Evolutionary conservation across 2,329 filamentous ascomycete genomes (phyloP), one percentile per base, ranked within the genome.

Genomic region (Colletotrichum musicola): DNA sequence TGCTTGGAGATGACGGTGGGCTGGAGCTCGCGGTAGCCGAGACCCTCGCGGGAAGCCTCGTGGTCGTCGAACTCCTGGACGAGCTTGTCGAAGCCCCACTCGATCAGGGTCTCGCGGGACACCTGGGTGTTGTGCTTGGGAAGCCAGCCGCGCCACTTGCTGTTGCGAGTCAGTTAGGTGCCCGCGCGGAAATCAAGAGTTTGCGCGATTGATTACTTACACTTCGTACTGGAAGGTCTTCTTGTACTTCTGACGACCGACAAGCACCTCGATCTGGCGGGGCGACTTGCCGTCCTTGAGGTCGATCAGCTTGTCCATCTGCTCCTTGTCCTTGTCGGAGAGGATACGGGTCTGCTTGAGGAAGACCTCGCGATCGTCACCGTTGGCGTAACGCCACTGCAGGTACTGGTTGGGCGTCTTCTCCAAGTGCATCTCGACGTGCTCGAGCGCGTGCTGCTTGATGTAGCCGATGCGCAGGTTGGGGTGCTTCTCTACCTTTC

Each of bases 321-420:
- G 96, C 49, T 86, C 90, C 76, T 92, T 90, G 77, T 99, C 96
- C 77, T 92, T 90, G 0, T 91, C 90, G 1, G 94, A 97, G 68
- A 98, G 84, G 62, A 95, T 86, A 83, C 96, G 94, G 56, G 95
- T 98, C 83, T 97, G 95, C 88, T 99, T 99, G 89, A 99, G 90
- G 81, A 97, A 89, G 47, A 98, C 95, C 80, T 99, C 96, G 59
- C 96, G 93, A 76, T 99, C 96, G 74, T 98, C 96, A 77, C 96
- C 96, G 77, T 98, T 94, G 75, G 93, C 93, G 78, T 98, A 99
- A 75, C 96, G 93, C 96, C 96, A 99, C 82, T 98, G 96, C 40
- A 99, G 88, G 78, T 99, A 99, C 82, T 99, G 96, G 80, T 97
- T 98, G 47, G 96, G 96, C 0, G 96, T 99, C 89, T 99, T 99